Evolutionary conservation across 768 basidiomycete species (phyloP).

Genomic region (Tulasnella sp.): DNA sequence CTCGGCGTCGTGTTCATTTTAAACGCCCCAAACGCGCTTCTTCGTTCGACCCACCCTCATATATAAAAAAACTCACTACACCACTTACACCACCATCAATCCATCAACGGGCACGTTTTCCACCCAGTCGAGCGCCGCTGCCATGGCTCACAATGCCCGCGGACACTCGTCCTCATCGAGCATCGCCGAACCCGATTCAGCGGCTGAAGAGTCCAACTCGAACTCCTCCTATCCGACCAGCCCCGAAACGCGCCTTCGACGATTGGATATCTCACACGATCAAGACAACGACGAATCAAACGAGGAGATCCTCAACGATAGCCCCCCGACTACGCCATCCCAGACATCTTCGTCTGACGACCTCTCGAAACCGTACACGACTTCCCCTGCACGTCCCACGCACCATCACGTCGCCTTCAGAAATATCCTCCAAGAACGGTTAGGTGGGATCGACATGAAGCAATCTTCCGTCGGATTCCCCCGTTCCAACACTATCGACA

Average conservation of each 20-base stretch:
- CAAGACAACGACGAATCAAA: constrained; percentile 6
- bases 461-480: neutral
- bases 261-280: constrained; percentile 7
- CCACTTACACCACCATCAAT: no score
- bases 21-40: neutral
- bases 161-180: constrained; percentile 17
- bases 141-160: constrained; percentile 1
- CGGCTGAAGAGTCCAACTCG: constrained; percentile 10
- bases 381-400: neutral
- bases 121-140: constrained; percentile 6
- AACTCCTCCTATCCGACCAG: constrained; percentile 25
- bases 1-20: neutral
- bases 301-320: constrained; percentile 15
- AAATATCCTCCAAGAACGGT: constrained; percentile 22
- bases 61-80: neutral
- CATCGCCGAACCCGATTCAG: constrained; percentile 4
- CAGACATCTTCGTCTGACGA: constrained; percentile 28
- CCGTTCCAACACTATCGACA: constrained; percentile 3
- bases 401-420: neutral
- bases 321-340: constrained; percentile 26
- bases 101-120: neutral
- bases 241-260: constrained; percentile 7
- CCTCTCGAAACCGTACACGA: constrained; percentile 17
- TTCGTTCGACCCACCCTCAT: neutral
- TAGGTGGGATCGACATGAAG: constrained; percentile 7